Evolutionary conservation across 2,329 filamentous ascomycete genomes (phyloP), one percentile per base, ranked within the genome.

Genomic region (Pseudocercospora macadamiae): DNA sequence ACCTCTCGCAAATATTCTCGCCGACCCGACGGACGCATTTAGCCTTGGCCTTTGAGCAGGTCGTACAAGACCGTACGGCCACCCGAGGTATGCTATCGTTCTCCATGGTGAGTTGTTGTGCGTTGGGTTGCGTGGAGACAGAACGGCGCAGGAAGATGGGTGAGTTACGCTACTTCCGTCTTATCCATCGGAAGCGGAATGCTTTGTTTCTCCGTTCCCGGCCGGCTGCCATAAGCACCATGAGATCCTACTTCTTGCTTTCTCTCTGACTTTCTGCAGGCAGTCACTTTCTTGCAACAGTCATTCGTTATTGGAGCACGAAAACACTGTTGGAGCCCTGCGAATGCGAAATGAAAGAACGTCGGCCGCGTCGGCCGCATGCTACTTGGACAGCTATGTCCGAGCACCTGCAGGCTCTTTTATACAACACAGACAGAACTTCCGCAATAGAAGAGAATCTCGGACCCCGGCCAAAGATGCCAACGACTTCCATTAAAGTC

Each of bases 11-110:
- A 23, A 63, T 47, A 9, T 63, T 51, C 19, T 65, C 52, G 14
- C 66, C 66, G 10, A 59, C 39, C 16, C 54, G 37, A 18, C 66
- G 52, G n/a, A 70, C 69, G 64, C 70, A 73, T 53, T 71, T 71
- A n/a, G 70, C 70, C 59, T 73, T 73, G 10, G 70, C 70, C 53
- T 71, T 73, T 16, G 64, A 61, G 54, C 70, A 73, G 51, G 69
- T 70, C 9, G 60, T 63, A 60, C 70, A 71, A 19, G 62, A 67
- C 16, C 67, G 60, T 23, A 61, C 60, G 7, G 53, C 53, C 7
- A 48, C 28, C 18, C 42, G 44, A 21, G 53, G 26, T 18, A 36
- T 39, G 34, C 25, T 39, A 14, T 37, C 36, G 32, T 12, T 37
- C n/a, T 54, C 51, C 51, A 54, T 54, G 21, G 19, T 51, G 14